phyloP scores from a whole-genome alignment of 1,139 yeast species.

The Hemisphaericaspora subhashii region DNA sequence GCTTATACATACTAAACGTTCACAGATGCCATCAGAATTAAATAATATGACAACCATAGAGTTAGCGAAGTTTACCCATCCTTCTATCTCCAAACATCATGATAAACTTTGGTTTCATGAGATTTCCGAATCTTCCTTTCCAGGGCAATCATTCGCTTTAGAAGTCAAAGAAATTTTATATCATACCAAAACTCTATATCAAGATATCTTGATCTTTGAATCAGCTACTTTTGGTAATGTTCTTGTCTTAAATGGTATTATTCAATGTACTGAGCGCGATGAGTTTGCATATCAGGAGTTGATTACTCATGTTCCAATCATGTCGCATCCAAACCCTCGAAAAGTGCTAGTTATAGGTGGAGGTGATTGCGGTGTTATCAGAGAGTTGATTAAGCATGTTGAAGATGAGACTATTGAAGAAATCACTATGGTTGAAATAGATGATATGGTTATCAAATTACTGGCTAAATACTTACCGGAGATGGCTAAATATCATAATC shows the following conservation, averaged over 20 bases:
- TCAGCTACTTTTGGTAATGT: conserved; percentile 80
- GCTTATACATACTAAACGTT: too few relatives aligned
- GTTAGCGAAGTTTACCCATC: conserved; percentile 25
- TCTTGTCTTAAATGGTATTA: conserved; percentile 79
- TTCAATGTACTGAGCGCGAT: conserved; percentile 87
- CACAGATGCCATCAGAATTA: conserved; percentile 6
- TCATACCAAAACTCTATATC: conserved; percentile 37
- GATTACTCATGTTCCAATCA: conserved; percentile 77
- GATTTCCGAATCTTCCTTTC: conserved; percentile 34
- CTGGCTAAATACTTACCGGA: conserved; percentile 74
- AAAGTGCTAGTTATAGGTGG: conserved; percentile 87
- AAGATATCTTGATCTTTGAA: conserved; percentile 66
- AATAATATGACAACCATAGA: conserved; percentile 14
- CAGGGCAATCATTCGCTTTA: conserved; percentile 47
- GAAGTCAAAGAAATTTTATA: conserved; percentile 34
- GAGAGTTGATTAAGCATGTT: conserved; percentile 80
- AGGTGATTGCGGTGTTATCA: conserved; percentile 90
- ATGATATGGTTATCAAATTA: conserved; percentile 77
- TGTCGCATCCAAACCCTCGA: conserved; percentile 72
- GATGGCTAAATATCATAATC: conserved; percentile 72
- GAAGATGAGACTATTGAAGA: conserved; percentile 53
- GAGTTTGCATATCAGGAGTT: conserved; percentile 91
- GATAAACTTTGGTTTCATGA: conserved; percentile 45
- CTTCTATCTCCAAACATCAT: conserved; percentile 23
- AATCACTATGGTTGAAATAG: conserved; percentile 87